Percentiles rank a stretch among this genome's conserved stretches.
phyloP scores from a whole-genome alignment of 176 grass and related monocot genomes.

The Oryza glumipatula region DNA sequence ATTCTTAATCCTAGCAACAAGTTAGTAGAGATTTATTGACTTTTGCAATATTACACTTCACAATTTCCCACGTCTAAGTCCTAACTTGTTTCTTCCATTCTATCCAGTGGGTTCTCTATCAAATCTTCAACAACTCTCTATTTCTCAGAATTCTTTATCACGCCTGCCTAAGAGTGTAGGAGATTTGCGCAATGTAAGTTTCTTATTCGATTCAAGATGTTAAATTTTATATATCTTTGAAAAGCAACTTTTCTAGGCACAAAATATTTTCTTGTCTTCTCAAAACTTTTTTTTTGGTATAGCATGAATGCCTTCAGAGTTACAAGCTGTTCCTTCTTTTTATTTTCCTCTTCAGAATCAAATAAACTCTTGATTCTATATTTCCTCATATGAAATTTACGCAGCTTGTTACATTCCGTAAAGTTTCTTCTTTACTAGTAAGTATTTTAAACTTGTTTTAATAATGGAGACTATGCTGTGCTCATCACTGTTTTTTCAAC shows the following conservation, averaged over 20 bases:
- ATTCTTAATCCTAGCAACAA: conserved; percentile 21
- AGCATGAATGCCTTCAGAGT: neutral
- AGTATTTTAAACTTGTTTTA: neutral
- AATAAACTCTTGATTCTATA: conserved; percentile 26
- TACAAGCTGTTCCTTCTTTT: neutral
- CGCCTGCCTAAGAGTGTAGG: conserved; percentile 79
- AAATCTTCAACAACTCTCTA: conserved; percentile 76
- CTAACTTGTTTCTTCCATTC: conserved; percentile 40
- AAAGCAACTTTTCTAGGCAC: neutral
- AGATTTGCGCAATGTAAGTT: conserved; percentile 78
- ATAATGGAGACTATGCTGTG: neutral
- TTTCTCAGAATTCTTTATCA: conserved; percentile 77
- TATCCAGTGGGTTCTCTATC: conserved; percentile 83
- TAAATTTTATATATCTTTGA: conserved; percentile 23
- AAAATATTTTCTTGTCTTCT: neutral
- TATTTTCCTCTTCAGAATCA: conserved; percentile 15
- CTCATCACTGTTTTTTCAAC: neutral
- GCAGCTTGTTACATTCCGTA: conserved; percentile 5
- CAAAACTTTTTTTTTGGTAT: neutral
- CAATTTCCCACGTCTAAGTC: conserved; percentile 1
- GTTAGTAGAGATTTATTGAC: conserved; percentile 5
- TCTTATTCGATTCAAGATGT: conserved; percentile 28
- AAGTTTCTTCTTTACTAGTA: conserved; percentile 8
- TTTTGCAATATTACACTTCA: conserved; percentile 11
- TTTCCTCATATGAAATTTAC: conserved; percentile 17